Percentiles rank a stretch among this genome's conserved stretches.
Conservation (phyloP, 257 asterid genomes). For the Fraxinus americana region DNA sequence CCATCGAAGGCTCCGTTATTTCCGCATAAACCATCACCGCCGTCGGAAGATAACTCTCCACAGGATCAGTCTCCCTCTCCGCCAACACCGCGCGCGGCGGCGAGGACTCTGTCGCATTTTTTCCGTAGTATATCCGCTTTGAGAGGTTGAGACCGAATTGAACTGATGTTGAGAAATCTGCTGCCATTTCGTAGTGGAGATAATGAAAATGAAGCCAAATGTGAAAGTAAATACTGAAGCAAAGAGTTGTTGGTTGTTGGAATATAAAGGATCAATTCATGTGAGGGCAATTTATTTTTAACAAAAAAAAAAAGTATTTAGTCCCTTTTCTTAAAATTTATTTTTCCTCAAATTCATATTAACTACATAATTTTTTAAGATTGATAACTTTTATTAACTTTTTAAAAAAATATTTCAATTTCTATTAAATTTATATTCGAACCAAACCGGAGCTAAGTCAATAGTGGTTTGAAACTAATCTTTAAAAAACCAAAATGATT, state of each 20-base stretch:
- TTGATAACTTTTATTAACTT: too few species aligned
- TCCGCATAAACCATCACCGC: conserved; percentile 84
- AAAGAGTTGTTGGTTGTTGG: conserved; percentile 2
- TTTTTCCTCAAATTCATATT: too few species aligned
- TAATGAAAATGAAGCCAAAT: neutral
- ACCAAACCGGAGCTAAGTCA: too few species aligned
- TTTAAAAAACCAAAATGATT: too few species aligned
- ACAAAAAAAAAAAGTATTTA: too few species aligned
- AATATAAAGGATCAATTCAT: conserved; percentile 34
- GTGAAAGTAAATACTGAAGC: neutral
- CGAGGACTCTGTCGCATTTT: conserved; percentile 21
- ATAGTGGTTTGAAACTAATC: too few species aligned
- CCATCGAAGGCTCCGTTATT: conserved; percentile 60
- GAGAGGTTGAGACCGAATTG: conserved; percentile 67
- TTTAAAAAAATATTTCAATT: too few species aligned
- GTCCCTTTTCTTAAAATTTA: too few species aligned
- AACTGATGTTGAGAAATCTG: conserved; percentile 66
- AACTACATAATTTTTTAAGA: too few species aligned
- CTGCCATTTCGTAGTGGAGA: conserved; percentile 49
- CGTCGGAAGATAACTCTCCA: conserved; percentile 50
- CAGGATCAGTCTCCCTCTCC: conserved; percentile 39
- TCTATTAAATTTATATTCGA: too few species aligned
- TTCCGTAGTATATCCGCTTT: conserved; percentile 77
- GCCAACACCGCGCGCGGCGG: conserved; percentile 43
- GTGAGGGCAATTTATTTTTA: neutral